Evolutionary conservation across 2,329 filamentous ascomycete genomes (phyloP).

Genomic region (Bipolaris cookei): DNA sequence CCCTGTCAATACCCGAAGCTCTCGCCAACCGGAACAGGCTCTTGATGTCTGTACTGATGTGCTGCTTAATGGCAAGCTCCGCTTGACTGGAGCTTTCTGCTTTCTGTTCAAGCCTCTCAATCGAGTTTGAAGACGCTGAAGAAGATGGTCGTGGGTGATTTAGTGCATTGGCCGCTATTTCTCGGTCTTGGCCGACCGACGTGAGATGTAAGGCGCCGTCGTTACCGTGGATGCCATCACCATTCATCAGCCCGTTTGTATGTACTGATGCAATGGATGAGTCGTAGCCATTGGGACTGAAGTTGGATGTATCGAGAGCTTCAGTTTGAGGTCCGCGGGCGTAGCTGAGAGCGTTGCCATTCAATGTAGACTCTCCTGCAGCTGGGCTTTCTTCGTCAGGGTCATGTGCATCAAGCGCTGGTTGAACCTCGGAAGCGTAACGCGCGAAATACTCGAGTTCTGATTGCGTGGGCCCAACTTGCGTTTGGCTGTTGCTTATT

Average conservation of each 20-base stretch:
- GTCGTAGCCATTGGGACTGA: slow-evolving; percentile 42
- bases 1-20: slow-evolving; percentile 73
- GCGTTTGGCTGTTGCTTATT: slow-evolving; percentile 43
- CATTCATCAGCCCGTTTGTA: slow-evolving; percentile 10
- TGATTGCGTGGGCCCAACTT: slow-evolving; percentile 47
- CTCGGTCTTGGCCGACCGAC: slow-evolving; percentile 27
- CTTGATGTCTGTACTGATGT: slow-evolving; percentile 78
- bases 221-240: slow-evolving; percentile 12
- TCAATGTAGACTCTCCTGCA: slow-evolving; percentile 59
- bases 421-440: slow-evolving; percentile 76
- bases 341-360: slow-evolving; percentile 57
- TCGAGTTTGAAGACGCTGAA: slow-evolving; percentile 55
- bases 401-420: slow-evolving; percentile 80
- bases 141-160: slow-evolving; percentile 47
- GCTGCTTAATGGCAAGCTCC: slow-evolving; percentile 78
- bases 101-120: slow-evolving; percentile 65
- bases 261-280: slow-evolving; percentile 38
- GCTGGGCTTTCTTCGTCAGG: slow-evolving; percentile 70
- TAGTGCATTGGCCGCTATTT: slow-evolving; percentile 35
- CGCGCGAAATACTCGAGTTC: slow-evolving; percentile 78
- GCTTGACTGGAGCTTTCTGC: slow-evolving; percentile 66
- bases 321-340: slow-evolving; percentile 54
- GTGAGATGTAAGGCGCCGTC: slow-evolving; percentile 34
- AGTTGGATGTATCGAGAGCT: slow-evolving; percentile 49
- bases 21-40: slow-evolving; percentile 75